phyloP scores from a whole-genome alignment of 768 basidiomycete species.

The Kwoniella sp. region DNA sequence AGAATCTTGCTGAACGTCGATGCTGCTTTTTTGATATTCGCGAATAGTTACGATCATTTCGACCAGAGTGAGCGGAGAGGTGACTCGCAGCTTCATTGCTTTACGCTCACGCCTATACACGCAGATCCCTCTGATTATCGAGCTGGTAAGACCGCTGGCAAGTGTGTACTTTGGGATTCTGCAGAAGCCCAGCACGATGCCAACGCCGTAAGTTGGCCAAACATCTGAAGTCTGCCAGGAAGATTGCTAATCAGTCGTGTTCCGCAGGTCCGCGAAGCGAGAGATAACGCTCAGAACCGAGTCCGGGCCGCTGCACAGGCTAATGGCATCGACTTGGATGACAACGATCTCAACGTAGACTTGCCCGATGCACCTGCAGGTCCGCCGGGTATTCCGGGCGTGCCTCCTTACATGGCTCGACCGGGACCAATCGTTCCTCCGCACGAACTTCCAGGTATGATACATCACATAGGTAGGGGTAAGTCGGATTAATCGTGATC shows the following conservation, averaged over 20 bases:
- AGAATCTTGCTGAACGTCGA: too few relatives aligned
- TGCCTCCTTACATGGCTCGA: background rate
- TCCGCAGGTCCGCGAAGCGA: slow-evolving; percentile 36
- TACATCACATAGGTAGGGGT: too few relatives aligned
- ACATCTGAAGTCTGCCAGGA: background rate
- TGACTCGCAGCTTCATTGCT: too few relatives aligned
- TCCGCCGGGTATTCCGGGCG: background rate
- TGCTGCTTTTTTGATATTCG: too few relatives aligned
- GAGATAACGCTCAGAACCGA: slow-evolving; percentile 37
- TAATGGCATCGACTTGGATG: slow-evolving; percentile 31
- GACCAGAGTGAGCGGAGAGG: slow-evolving; percentile 36
- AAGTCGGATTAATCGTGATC: too few relatives aligned
- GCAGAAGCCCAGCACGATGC: slow-evolving; percentile 22
- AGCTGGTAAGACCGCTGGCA: background rate
- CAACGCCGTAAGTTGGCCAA: slow-evolving; percentile 27
- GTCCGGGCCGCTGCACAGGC: slow-evolving; percentile 27
- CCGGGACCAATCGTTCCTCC: too few relatives aligned
- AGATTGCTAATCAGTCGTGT: background rate
- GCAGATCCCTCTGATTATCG: background rate
- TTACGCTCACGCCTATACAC: too few relatives aligned
- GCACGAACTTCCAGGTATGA: too few relatives aligned
- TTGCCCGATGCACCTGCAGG: slow-evolving; percentile 9
- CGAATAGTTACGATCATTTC: slow-evolving; percentile 51
- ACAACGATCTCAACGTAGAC: slow-evolving; percentile 30
- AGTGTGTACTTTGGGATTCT: slow-evolving; percentile 47